These are phyloP conservation scores for Pythium insidiosum DNA, from an alignment of 352 stramenopile species.

Conservation along the genomic window DNA sequence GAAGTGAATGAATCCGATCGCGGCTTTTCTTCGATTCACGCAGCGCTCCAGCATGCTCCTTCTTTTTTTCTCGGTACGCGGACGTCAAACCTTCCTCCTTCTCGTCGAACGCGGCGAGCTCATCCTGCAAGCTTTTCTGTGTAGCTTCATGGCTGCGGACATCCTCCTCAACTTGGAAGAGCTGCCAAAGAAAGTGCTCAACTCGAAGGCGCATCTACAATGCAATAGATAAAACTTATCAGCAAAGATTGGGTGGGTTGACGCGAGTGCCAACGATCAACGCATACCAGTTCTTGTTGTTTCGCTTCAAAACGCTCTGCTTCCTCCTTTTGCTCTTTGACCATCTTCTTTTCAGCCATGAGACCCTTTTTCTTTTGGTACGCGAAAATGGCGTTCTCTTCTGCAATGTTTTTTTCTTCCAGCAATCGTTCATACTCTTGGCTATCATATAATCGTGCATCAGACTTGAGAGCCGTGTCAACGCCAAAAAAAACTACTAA, in stretches of 20 bases:
- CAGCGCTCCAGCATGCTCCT: constrained; percentile 39
- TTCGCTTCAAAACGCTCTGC: constrained; percentile 81
- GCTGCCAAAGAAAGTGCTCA: constrained; percentile 94
- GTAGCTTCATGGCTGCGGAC: constrained; percentile 76
- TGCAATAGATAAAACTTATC: not conserved
- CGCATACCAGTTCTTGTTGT: constrained; percentile 50
- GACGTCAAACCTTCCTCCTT: constrained; percentile 42
- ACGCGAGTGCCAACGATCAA: too few species aligned
- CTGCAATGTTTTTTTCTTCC: constrained; percentile 88
- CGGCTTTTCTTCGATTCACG: constrained; percentile 56
- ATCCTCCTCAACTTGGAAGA: constrained; percentile 93
- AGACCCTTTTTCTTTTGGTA: constrained; percentile 96
- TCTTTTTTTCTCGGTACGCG: constrained; percentile 67
- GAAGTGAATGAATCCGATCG: constrained; percentile 62
- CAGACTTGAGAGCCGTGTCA: not conserved
- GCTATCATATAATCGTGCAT: constrained; percentile 7
- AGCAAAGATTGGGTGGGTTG: too few species aligned
- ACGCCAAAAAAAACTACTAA: constrained; percentile 10
- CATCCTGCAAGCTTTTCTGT: constrained; percentile 42
- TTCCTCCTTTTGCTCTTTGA: constrained; percentile 95
- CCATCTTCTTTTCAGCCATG: constrained; percentile 85
- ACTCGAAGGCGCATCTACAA: constrained; percentile 62
- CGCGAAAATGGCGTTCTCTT: constrained; percentile 92
- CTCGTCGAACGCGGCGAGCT: constrained; percentile 23
- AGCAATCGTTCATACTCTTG: constrained; percentile 79